Conservation (phyloP, 208 protist genomes). For the Naegleria gruberi region DNA sequence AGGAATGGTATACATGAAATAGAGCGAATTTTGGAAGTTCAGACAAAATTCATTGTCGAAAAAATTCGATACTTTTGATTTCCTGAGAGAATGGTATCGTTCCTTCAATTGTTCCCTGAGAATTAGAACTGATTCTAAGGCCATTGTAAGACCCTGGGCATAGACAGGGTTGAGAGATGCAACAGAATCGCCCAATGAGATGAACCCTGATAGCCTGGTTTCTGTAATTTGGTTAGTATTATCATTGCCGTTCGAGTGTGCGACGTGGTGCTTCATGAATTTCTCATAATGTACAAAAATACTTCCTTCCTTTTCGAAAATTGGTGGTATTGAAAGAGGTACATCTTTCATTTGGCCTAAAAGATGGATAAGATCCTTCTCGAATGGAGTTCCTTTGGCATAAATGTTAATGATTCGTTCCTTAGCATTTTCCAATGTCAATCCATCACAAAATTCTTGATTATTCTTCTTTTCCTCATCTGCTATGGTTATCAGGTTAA, state of each 20-base stretch:
- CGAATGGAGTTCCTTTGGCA: background rate
- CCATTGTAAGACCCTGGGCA: background rate
- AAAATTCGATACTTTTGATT: background rate
- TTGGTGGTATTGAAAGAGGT: background rate
- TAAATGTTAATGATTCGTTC: background rate
- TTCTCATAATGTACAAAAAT: background rate
- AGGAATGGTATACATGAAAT: background rate
- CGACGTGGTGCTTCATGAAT: background rate
- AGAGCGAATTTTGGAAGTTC: background rate
- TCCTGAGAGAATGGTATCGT: background rate
- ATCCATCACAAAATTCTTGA: background rate
- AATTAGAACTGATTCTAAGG: background rate
- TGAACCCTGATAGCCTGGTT: background rate
- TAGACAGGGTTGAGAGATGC: background rate
- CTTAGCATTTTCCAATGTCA: background rate
- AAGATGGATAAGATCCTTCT: background rate
- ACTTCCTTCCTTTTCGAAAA: background rate
- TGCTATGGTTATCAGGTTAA: background rate
- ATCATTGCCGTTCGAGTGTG: too few species aligned
- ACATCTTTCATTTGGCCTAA: background rate
- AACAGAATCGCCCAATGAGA: background rate
- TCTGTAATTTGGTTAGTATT: too few species aligned
- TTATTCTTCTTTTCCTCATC: background rate
- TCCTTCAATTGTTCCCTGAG: background rate
- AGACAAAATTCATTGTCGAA: background rate